A percentile compares a stretch with the other conserved stretches of the same genome.
Evolutionary conservation across 805 yeast species (phyloP).

Genomic region (Myxozyma sirexii): DNA sequence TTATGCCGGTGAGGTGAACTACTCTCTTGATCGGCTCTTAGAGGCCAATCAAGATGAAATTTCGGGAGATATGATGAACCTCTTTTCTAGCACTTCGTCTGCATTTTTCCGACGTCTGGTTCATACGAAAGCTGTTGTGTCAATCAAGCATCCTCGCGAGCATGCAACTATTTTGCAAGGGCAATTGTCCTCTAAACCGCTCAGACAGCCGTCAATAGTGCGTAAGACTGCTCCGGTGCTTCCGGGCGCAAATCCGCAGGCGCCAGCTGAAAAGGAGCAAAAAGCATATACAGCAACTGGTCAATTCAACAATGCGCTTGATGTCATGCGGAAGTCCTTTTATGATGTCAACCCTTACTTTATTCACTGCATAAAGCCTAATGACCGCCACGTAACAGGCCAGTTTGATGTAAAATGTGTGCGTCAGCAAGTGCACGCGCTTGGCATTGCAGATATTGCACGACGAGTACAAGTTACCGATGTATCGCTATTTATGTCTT

Average conservation of each 20-base stretch:
- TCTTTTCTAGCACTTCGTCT: conserved; percentile 46
- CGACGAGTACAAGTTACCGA: conserved; percentile 45
- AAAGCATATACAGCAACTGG: conserved; percentile 39
- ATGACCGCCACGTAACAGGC: conserved; percentile 44
- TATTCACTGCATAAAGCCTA: conserved; percentile 48
- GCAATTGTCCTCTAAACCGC: conserved; percentile 46
- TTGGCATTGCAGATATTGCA: conserved; percentile 48
- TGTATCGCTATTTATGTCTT: conserved; percentile 46
- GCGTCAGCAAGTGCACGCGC: conserved; percentile 47
- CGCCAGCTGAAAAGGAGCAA: conserved; percentile 27
- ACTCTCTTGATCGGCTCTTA: conserved; percentile 54
- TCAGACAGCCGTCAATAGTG: conserved; percentile 45
- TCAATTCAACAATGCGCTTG: conserved; percentile 43
- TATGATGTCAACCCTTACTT: conserved; percentile 47
- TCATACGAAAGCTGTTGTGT: conserved; percentile 43
- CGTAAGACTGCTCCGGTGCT: conserved; percentile 25
- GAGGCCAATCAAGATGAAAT: conserved; percentile 57
- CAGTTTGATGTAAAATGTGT: conserved; percentile 50
- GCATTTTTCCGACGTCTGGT: conserved; percentile 44
- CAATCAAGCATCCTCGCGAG: conserved; percentile 40
- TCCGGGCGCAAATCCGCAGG: not conserved
- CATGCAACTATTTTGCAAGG: conserved; percentile 44
- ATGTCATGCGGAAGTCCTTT: conserved; percentile 44
- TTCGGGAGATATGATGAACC: conserved; percentile 46
- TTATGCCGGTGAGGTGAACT: conserved; percentile 62